These are phyloP conservation scores for Ophiostoma quercus DNA, from an alignment of 2,329 filamentous ascomycete species.

Conservation along the genomic window DNA sequence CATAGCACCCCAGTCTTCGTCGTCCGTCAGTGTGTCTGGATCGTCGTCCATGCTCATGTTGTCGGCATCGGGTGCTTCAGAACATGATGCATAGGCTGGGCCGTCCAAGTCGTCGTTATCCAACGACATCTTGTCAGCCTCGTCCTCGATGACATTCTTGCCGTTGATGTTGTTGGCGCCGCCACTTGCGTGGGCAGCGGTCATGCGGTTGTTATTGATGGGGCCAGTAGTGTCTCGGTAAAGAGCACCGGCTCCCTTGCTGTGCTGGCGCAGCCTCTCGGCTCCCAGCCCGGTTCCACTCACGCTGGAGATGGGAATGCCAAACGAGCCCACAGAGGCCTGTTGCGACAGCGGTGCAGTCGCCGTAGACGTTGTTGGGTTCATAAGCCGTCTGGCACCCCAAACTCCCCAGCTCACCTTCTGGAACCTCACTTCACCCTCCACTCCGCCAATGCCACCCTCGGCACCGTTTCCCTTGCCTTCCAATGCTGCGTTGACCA, in stretches of 20 bases:
- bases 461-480: conserved; percentile 59
- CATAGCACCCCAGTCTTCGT: conserved; percentile 91
- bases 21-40: conserved; percentile 81
- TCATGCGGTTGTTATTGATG: conserved; percentile 39
- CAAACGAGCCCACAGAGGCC: conserved; percentile 36
- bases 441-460: conserved; percentile 48
- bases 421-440: conserved; percentile 76
- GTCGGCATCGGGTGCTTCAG: conserved; percentile 64
- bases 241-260: conserved; percentile 64
- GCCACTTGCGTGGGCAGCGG: neutral
- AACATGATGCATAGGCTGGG: conserved; percentile 66
- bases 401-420: conserved; percentile 98
- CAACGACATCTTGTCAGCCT: conserved; percentile 92
- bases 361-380: conserved; percentile 23
- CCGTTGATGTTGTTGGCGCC: conserved; percentile 30
- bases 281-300: conserved; percentile 37
- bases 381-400: conserved; percentile 65
- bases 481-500: conserved; percentile 90
- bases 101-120: conserved; percentile 67
- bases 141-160: conserved; percentile 69
- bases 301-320: conserved; percentile 52
- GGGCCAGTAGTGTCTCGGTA: conserved; percentile 48
- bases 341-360: neutral
- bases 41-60: conserved; percentile 60
- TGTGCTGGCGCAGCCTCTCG: conserved; percentile 46